Percentiles rank a stretch among this genome's conserved stretches.
These are phyloP conservation scores for Urostyla sp. DNA, from an alignment of 73 alveolate species.

Conservation along the genomic window DNA sequence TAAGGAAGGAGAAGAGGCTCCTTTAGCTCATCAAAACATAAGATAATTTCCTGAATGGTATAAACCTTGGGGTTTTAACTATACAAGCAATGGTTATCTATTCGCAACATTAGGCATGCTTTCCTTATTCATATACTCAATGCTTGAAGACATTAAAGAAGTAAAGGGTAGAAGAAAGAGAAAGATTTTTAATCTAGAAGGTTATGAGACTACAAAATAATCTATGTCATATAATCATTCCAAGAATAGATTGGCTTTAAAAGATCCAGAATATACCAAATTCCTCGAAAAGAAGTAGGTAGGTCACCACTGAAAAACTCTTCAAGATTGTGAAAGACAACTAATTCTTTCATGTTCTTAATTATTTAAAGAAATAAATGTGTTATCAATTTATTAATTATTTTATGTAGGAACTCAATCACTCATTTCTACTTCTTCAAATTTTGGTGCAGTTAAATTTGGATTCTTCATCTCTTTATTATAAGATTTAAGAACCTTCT, in stretches of 20 bases:
- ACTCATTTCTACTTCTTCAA: conserved; percentile 50
- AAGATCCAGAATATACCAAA: conserved; percentile 54
- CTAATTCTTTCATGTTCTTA: neutral
- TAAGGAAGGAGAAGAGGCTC: conserved; percentile 60
- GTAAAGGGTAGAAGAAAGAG: conserved; percentile 49
- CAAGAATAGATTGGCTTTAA: conserved; percentile 40
- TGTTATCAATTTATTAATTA: neutral
- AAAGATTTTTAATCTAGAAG: conserved; percentile 19
- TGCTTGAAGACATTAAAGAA: conserved; percentile 24
- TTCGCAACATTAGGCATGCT: neutral
- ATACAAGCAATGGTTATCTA: conserved; percentile 50
- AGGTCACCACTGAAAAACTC: conserved; percentile 50
- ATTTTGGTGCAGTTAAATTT: neutral
- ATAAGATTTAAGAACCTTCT: conserved; percentile 25
- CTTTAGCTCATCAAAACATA: conserved; percentile 55
- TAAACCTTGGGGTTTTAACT: conserved; percentile 58
- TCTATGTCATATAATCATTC: neutral
- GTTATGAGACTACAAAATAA: conserved; percentile 19
- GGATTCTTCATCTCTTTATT: neutral
- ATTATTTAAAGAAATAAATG: neutral
- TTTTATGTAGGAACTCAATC: conserved; percentile 1
- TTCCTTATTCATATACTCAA: conserved; percentile 19
- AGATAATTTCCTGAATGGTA: conserved; percentile 75
- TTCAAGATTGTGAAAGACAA: too few relatives aligned
- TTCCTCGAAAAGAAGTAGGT: conserved; percentile 51